Base-by-base conservation (phyloP, 805 yeast genomes). In the Dipodascus geniculatus region DNA sequence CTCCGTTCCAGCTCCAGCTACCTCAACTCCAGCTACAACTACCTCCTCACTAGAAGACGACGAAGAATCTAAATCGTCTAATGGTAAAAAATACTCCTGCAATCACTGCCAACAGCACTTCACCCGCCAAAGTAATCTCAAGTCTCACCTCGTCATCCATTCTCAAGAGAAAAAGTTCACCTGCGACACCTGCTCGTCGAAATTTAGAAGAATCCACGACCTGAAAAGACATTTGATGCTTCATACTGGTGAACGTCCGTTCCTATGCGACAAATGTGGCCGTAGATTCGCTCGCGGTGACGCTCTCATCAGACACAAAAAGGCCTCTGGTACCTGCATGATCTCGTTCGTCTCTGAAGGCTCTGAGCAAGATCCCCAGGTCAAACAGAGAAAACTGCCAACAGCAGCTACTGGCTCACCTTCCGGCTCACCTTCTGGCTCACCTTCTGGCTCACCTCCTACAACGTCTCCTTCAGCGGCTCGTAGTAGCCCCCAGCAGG, bases 191-290 rank as follows among this genome's bases (percentile, higher is more conserved):
- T 86, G 95, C 62, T 69, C 74, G 52, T 71, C 78, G 49, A 76
- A 73, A 57, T 86, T 87, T 65, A 74, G 93, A 56, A 73, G 95
- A 50, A 75, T 80, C 28, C 90, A 85, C 65, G 95, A 86, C 65
- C 72, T 86, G 61, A 84, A 81, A 61, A 74, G 95, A 52, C 95
- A 86, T 62, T 78, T 77, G 55, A 83, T 82, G 66, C 72, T 83
- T 35, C 95, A 86, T 63, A 78, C 88, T 0, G 91, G 91, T 22
- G 87, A 80, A 58, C 81, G 78, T 63, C 90, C 91, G 1, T 81
- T 70, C 63, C 67, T 64, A 47, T 86, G 95, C 64, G 68, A 68
- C 19, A 70, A 71, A 49, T 86, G 95, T 68, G 76, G 77, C 16
- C 73, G 84, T 49, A 69, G 73, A 47, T 86, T 86, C 68, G 86